Percentiles rank a stretch among this genome's conserved stretches.
These are phyloP conservation scores for Amphicarpaea edgeworthii DNA, from an alignment of 306 rosid genomes.

Conservation along the genomic window DNA sequence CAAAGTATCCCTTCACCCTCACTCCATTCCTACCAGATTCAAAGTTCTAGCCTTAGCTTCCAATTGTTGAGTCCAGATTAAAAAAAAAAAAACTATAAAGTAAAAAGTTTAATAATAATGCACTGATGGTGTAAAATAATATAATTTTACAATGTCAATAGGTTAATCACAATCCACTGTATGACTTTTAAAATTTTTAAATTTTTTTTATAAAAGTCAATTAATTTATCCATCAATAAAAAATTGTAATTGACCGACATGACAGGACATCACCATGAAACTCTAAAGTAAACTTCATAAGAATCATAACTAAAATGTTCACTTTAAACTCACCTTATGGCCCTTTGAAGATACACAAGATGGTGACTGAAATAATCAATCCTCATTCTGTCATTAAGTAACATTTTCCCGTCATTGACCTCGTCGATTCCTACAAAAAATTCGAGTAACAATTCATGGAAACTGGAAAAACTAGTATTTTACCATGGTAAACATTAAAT, in stretches of 20 bases:
- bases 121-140: no score
- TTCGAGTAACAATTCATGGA: slow-evolving; percentile 7
- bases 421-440: slow-evolving; percentile 63
- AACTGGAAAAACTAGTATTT: background rate
- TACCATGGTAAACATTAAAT: slow-evolving; percentile 1
- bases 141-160: no score
- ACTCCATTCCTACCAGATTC: slow-evolving; percentile 61
- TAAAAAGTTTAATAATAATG: no score
- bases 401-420: slow-evolving; percentile 54
- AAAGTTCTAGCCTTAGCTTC: slow-evolving; percentile 20
- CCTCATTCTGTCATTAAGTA: slow-evolving; percentile 56
- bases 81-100: slow-evolving; percentile 34
- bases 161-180: no score
- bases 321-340: slow-evolving; percentile 60
- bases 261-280: no score
- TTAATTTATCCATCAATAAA: no score
- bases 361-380: slow-evolving; percentile 56
- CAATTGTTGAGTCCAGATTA: background rate
- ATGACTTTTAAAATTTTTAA: no score
- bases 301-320: background rate
- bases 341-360: slow-evolving; percentile 52
- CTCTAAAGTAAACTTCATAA: background rate
- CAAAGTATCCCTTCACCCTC: slow-evolving; percentile 72
- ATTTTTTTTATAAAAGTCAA: no score
- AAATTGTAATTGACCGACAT: no score